Conservation (phyloP, 495 filamentous ascomycete genomes). For the Sphaerosporella brunnea region DNA sequence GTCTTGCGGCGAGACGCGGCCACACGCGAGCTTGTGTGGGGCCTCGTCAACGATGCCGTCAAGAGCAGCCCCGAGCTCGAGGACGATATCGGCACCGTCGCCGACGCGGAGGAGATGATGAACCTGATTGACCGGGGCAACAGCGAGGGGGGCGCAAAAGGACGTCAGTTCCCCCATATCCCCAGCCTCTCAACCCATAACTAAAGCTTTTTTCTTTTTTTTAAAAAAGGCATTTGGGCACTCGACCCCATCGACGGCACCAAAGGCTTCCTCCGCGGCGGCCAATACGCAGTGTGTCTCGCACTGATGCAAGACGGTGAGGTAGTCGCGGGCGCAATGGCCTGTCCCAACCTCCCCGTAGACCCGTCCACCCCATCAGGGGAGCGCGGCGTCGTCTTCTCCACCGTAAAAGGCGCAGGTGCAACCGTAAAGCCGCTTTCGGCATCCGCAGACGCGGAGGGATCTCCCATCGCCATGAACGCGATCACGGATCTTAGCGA, state of each 20-base stretch:
- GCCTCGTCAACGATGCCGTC: conserved; percentile 56
- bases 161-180: conserved; percentile 32
- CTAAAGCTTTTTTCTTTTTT: too few species aligned
- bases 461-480: conserved; percentile 59
- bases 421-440: conserved; percentile 33
- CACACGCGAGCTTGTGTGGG: conserved; percentile 62
- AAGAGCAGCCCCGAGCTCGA: conserved; percentile 45
- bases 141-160: conserved; percentile 57
- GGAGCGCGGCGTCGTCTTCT: conserved; percentile 65
- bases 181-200: too few species aligned
- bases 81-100: conserved; percentile 43
- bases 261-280: conserved; percentile 90
- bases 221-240: conserved; percentile 52
- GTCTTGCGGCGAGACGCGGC: conserved; percentile 48
- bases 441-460: conserved; percentile 24
- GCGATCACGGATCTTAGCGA: conserved; percentile 50
- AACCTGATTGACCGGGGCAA: conserved; percentile 69
- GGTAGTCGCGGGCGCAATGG: conserved; percentile 83
- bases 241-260: conserved; percentile 96
- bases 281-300: conserved; percentile 91
- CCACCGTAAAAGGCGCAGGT: conserved; percentile 57
- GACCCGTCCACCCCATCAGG: conserved; percentile 49
- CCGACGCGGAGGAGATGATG: conserved; percentile 58
- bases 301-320: conserved; percentile 85
- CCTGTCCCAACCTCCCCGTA: conserved; percentile 83